A percentile compares a stretch with the other conserved stretches of the same genome.
Conservation (phyloP, 2,329 filamentous ascomycete species). For the Paecilomyces fulvus region DNA sequence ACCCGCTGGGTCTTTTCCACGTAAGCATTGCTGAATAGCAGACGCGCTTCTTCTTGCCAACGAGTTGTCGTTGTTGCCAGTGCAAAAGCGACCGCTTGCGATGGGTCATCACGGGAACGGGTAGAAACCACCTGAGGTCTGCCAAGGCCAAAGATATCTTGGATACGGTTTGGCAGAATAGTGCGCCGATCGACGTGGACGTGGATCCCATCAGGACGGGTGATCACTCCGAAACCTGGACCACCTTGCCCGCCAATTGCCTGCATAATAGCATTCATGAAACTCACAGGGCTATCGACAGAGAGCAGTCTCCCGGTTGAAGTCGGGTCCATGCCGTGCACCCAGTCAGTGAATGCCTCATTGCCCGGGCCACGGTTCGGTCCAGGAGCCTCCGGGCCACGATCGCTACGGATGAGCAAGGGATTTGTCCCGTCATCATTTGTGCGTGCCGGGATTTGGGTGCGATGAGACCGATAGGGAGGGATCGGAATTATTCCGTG, state of each 20-base stretch:
- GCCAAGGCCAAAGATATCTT: conserved; percentile 34
- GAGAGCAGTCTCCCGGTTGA: conserved; percentile 37
- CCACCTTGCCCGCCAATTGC: conserved; percentile 41
- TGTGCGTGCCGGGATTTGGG: conserved; percentile 42
- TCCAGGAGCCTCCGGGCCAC: conserved; percentile 20
- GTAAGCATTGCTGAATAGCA: conserved; percentile 66
- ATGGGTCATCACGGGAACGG: conserved; percentile 40
- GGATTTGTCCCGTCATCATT: conserved; percentile 82
- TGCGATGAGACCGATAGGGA: conserved; percentile 37
- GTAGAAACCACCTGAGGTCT: conserved; percentile 21
- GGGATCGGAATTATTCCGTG: conserved; percentile 31
- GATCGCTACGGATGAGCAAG: conserved; percentile 59
- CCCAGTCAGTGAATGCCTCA: conserved; percentile 44
- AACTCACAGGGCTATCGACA: conserved; percentile 45
- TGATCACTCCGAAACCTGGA: conserved; percentile 35
- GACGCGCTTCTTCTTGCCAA: conserved; percentile 82
- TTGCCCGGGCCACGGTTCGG: conserved; percentile 27
- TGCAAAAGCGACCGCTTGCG: conserved; percentile 68
- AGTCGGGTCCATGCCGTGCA: conserved; percentile 42
- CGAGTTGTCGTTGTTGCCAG: conserved; percentile 63
- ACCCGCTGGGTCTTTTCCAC: conserved; percentile 63
- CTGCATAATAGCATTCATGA: conserved; percentile 51
- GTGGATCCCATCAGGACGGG: conserved; percentile 44
- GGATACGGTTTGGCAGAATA: conserved; percentile 46
- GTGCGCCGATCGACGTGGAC: conserved; percentile 46